phyloP scores from a whole-genome alignment of 1,139 yeast species.

The Candida sanyaensis region DNA sequence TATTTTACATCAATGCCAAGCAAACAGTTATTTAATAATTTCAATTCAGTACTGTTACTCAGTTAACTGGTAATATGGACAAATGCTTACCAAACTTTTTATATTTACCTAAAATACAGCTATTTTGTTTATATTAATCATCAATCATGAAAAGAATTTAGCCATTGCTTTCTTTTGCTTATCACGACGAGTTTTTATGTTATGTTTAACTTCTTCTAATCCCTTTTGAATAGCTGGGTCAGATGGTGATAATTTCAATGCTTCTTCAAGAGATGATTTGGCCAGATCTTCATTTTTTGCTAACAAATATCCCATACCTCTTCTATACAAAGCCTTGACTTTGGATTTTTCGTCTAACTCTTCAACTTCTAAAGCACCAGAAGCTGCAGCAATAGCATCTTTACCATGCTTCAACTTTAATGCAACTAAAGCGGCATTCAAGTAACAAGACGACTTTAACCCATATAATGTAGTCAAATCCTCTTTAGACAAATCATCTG shows the following conservation, averaged over 20 bases:
- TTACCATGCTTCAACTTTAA: constrained; percentile 61
- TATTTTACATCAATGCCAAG: no score
- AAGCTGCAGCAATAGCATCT: constrained; percentile 60
- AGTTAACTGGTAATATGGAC: no score
- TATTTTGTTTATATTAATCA: no score
- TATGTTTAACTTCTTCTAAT: constrained; percentile 57
- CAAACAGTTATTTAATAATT: no score
- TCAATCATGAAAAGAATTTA: constrained; percentile 56
- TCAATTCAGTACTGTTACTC: no score
- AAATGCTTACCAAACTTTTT: no score
- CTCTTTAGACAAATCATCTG: constrained; percentile 64
- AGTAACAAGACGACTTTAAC: constrained; percentile 60
- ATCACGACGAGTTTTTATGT: constrained; percentile 55
- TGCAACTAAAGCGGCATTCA: constrained; percentile 78
- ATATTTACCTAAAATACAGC: no score
- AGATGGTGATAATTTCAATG: constrained; percentile 63
- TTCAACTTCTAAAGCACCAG: constrained; percentile 66
- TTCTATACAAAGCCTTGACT: constrained; percentile 85
- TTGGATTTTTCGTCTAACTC: constrained; percentile 64
- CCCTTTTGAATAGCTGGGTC: constrained; percentile 78
- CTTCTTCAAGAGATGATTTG: constrained; percentile 62
- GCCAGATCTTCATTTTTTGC: constrained; percentile 76
- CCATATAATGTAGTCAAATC: constrained; percentile 50
- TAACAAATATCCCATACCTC: constrained; percentile 72
- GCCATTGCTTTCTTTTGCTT: constrained; percentile 84